These are phyloP conservation scores for Deakozyma indianensis DNA, from an alignment of 805 yeast genomes.

Conservation along the genomic window DNA sequence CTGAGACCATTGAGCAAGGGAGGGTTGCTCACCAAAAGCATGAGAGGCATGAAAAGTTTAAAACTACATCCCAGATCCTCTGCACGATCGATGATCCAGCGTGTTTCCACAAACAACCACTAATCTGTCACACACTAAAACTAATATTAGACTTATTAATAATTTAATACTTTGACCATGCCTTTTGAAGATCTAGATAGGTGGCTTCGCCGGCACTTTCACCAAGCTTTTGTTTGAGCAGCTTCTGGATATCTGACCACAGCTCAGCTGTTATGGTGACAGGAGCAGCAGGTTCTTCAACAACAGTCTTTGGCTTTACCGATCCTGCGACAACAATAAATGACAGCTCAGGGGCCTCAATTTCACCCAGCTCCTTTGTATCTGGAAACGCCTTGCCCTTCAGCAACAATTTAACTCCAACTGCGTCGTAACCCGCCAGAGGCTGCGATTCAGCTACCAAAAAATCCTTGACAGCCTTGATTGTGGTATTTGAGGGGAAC, in stretches of 20 bases:
- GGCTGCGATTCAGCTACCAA: conserved; percentile 8
- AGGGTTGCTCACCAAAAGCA: conserved; percentile 1
- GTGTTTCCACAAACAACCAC: not conserved
- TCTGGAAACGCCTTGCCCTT: conserved; percentile 54
- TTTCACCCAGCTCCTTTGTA: conserved; percentile 25
- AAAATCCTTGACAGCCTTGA: conserved; percentile 9
- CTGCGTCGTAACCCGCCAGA: conserved; percentile 4
- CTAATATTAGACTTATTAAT: not conserved
- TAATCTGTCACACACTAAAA: not conserved
- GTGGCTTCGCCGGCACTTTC: not conserved
- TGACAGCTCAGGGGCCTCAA: conserved; percentile 19
- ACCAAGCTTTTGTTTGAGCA: conserved; percentile 1
- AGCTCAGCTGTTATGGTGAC: conserved; percentile 2
- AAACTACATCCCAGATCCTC: too few relatives aligned
- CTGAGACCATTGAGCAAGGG: conserved; percentile 5
- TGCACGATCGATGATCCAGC: too few relatives aligned
- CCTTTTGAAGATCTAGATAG: conserved; percentile 3
- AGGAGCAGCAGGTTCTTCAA: not conserved
- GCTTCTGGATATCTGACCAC: conserved; percentile 4
- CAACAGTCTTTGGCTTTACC: not conserved
- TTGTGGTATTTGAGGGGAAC: conserved; percentile 5
- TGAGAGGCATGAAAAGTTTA: conserved; percentile 7
- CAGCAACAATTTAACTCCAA: conserved; percentile 33
- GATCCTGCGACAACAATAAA: conserved; percentile 24
- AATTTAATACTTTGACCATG: not conserved